Conservation (phyloP, 495 filamentous ascomycete genomes). For the Neurospora discreta region DNA sequence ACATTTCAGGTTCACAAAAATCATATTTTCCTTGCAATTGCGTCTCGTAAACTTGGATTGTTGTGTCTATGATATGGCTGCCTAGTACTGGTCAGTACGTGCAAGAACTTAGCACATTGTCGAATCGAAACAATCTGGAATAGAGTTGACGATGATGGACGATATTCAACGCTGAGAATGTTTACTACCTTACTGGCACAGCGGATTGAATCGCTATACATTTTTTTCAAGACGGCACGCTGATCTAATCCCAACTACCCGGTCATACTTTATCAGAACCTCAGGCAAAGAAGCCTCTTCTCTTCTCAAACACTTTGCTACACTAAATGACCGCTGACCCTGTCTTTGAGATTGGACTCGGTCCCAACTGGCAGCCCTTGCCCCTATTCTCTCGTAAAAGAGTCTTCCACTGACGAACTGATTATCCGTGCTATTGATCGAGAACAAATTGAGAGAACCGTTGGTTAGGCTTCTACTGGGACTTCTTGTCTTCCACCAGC, state of each 20-base stretch:
- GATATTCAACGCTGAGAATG: not conserved
- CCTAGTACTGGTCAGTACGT: not conserved
- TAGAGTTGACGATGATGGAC: not conserved
- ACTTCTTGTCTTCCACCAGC: not conserved
- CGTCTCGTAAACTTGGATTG: not conserved
- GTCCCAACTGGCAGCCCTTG: not conserved
- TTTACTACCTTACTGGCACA: not conserved
- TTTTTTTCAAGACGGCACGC: not conserved
- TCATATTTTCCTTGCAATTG: not conserved
- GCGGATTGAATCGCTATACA: not conserved
- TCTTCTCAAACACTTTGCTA: not conserved
- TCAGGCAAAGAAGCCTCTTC: not conserved
- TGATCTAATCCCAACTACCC: not conserved
- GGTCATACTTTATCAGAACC: not conserved
- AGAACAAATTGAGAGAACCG: not conserved
- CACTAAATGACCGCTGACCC: not conserved
- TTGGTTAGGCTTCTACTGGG: not conserved
- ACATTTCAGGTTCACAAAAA: not conserved
- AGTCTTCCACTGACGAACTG: not conserved
- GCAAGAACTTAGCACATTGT: not conserved
- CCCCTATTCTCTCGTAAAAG: not conserved
- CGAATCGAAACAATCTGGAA: not conserved
- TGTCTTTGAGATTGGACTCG: not conserved
- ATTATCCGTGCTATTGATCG: not conserved
- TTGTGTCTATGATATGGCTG: not conserved